Conservation (phyloP, 495 filamentous ascomycete species). For the Durotheca rogersii region DNA sequence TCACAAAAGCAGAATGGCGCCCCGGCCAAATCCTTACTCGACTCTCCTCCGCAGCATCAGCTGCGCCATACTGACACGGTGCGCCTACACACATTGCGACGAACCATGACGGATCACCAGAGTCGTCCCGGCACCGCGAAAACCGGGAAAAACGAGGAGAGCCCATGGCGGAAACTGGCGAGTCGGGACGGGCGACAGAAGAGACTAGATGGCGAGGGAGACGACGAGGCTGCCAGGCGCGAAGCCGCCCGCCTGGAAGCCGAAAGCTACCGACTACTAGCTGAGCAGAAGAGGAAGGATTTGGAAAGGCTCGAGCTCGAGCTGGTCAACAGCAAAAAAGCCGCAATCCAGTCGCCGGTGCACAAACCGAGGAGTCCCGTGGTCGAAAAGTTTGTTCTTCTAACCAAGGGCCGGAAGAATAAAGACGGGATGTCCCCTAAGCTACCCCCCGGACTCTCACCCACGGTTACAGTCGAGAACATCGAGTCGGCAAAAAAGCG, state of each 20-base stretch:
- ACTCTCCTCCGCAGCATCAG: slow-evolving; percentile 25
- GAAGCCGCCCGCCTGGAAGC: slow-evolving; percentile 36
- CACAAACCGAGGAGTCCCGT: slow-evolving; percentile 38
- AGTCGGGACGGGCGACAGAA: slow-evolving; percentile 25
- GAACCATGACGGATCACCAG: slow-evolving; percentile 26
- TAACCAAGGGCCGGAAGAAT: slow-evolving; percentile 38
- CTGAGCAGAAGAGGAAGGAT: slow-evolving; percentile 50
- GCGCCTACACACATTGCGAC: slow-evolving; percentile 18
- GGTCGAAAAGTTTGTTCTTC: slow-evolving; percentile 42
- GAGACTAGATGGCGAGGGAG: slow-evolving; percentile 19
- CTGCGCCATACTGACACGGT: slow-evolving; percentile 25
- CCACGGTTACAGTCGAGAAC: slow-evolving; percentile 27
- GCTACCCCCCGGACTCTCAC: slow-evolving; percentile 34
- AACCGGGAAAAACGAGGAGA: slow-evolving; percentile 26
- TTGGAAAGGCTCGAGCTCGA: slow-evolving; percentile 45
- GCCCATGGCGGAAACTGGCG: slow-evolving; percentile 21
- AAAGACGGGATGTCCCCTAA: slow-evolving; percentile 32
- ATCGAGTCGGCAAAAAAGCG: slow-evolving; percentile 24
- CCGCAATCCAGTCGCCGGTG: slow-evolving; percentile 6
- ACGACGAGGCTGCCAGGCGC: slow-evolving; percentile 19
- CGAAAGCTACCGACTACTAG: slow-evolving; percentile 46
- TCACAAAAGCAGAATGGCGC: slow-evolving; percentile 25
- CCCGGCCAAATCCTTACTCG: slow-evolving; percentile 8
- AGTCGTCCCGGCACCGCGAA: slow-evolving; percentile 28
- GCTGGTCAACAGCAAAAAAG: slow-evolving; percentile 35